Conservation (phyloP, 192 early-diverging fungal genomes). For the Coemansia sp. region DNA sequence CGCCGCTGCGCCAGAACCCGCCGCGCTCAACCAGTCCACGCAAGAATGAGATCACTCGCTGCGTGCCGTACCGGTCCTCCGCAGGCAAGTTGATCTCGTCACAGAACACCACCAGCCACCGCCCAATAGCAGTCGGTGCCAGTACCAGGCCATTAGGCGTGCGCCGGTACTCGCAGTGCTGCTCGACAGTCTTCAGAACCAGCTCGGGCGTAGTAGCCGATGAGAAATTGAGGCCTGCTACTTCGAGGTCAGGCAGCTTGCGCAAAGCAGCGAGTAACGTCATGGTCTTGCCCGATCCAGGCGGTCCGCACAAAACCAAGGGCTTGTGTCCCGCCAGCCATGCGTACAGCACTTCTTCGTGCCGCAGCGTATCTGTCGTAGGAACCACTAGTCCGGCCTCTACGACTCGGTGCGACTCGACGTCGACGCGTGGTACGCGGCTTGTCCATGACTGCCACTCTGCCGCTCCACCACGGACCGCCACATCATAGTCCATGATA, state of each 20-base stretch:
- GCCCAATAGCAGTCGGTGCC: conserved; percentile 77
- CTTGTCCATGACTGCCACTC: conserved; percentile 91
- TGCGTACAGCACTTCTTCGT: conserved; percentile 93
- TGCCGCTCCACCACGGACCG: conserved; percentile 60
- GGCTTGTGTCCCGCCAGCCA: conserved; percentile 97
- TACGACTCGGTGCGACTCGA: conserved; percentile 90
- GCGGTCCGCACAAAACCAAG: conserved; percentile 96
- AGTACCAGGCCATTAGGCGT: conserved; percentile 89
- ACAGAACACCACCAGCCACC: conserved; percentile 99
- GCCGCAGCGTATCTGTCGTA: conserved; percentile 96
- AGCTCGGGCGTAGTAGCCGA: conserved; percentile 96
- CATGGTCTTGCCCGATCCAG: conserved; percentile 99
- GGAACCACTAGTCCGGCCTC: conserved; percentile 95
- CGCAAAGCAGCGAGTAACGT: conserved; percentile 95
- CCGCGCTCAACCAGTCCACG: conserved; percentile 93
- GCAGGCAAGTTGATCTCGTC: conserved; percentile 99
- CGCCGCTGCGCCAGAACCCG: conserved; percentile 93
- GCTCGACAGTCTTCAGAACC: conserved; percentile 94
- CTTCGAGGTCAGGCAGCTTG: conserved; percentile 92
- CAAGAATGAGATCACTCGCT: conserved; percentile 96
- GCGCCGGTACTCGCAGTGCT: conserved; percentile 97
- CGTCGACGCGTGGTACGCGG: conserved; percentile 91
- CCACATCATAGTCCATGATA: conserved; percentile 91
- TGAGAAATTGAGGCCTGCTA: conserved; percentile 98
- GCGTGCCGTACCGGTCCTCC: conserved; percentile 95